Evolutionary conservation across 495 filamentous ascomycete genomes (phyloP).

Genomic region (Daldinia loculata): DNA sequence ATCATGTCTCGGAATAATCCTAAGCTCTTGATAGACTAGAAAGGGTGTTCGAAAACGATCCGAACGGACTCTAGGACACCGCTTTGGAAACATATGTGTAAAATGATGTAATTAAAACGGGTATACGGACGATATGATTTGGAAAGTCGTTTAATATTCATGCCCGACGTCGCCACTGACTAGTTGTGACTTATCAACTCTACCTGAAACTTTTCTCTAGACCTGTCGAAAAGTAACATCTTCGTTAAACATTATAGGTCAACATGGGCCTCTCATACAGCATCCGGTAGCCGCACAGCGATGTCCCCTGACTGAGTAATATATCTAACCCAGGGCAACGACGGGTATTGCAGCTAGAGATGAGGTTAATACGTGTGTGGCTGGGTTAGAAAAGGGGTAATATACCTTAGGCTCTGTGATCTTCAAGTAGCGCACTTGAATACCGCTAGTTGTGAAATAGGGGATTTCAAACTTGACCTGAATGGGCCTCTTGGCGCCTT

Average conservation of each 20-base stretch:
- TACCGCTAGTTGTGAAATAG: slow-evolving; percentile 98
- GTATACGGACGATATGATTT: slow-evolving; percentile 17
- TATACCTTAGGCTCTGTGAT: slow-evolving; percentile 99
- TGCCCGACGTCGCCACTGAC: slow-evolving; percentile 23
- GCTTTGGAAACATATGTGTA: neutral
- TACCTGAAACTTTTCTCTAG: slow-evolving; percentile 41
- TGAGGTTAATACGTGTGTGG: slow-evolving; percentile 37
- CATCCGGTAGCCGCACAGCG: slow-evolving; percentile 89
- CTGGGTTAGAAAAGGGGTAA: slow-evolving; percentile 26
- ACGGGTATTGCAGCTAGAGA: slow-evolving; percentile 89
- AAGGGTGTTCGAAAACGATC: neutral
- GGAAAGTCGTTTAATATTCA: slow-evolving; percentile 34
- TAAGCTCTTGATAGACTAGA: neutral
- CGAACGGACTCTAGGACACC: neutral
- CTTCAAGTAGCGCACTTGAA: slow-evolving; percentile 98
- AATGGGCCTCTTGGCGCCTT: slow-evolving; percentile 91
- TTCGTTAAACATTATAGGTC: slow-evolving; percentile 34
- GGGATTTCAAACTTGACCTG: slow-evolving; percentile 99
- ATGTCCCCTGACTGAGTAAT: slow-evolving; percentile 98
- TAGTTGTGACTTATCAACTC: slow-evolving; percentile 36
- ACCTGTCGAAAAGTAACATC: slow-evolving; percentile 36
- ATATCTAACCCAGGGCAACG: slow-evolving; percentile 98
- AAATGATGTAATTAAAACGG: slow-evolving; percentile 5
- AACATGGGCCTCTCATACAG: slow-evolving; percentile 61
- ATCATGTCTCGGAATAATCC: slow-evolving; percentile 8